phyloP scores from a whole-genome alignment of 345 rosid species.

The Erodium maritimum region DNA sequence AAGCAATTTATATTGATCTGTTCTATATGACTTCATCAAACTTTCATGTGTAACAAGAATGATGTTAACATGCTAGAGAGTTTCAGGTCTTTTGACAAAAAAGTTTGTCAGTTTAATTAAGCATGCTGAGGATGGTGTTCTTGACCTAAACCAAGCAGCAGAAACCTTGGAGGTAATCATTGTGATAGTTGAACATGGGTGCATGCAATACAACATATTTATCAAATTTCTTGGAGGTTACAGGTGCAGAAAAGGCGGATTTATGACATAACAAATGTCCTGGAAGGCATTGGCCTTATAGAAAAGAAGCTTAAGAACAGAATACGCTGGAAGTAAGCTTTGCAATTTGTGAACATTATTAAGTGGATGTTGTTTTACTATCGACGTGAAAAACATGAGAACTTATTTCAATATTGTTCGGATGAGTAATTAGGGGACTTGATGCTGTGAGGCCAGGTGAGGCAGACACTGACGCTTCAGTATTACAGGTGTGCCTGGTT shows the following conservation, averaged over 20 bases:
- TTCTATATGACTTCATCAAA: background rate
- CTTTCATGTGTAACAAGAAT: slow-evolving; percentile 6
- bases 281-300: slow-evolving; percentile 97
- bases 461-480: slow-evolving; percentile 36
- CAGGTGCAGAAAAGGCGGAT: slow-evolving; percentile 94
- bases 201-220: background rate
- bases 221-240: slow-evolving; percentile 6
- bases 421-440: slow-evolving; percentile 52
- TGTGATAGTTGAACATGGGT: background rate
- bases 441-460: slow-evolving; percentile 58
- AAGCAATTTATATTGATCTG: slow-evolving; percentile 1
- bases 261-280: slow-evolving; percentile 93
- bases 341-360: slow-evolving; percentile 7
- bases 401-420: background rate
- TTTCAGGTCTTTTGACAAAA: slow-evolving; percentile 78
- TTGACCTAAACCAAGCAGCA: slow-evolving; percentile 87
- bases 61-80: slow-evolving; percentile 9
- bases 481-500: slow-evolving; percentile 43
- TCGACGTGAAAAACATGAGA: background rate
- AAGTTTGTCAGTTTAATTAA: slow-evolving; percentile 73
- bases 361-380: background rate
- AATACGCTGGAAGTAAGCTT: slow-evolving; percentile 84
- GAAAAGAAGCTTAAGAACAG: slow-evolving; percentile 91
- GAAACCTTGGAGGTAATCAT: slow-evolving; percentile 68
- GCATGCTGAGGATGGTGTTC: slow-evolving; percentile 79